Base-by-base conservation (phyloP, 1,139 yeast genomes). In the Geotrichum fermentans region DNA sequence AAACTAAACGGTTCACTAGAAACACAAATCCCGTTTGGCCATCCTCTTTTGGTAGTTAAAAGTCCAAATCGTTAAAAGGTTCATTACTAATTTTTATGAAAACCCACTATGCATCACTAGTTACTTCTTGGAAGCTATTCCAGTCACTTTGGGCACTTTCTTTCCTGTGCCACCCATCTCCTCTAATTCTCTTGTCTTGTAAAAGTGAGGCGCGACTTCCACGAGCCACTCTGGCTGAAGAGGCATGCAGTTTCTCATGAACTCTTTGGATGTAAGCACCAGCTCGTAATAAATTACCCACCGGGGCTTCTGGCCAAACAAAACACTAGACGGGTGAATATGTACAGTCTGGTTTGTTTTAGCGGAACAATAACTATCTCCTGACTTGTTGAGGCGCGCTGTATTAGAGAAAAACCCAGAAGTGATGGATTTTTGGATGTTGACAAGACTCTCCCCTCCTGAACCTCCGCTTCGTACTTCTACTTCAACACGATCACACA, bases 391-490 rank as follows among this genome's bases (percentile, higher is more conserved):
- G 32, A 90, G 69, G 45, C 82, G 72, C 0, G 94, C 95, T 0
- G 86, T 70, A 56, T 92, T 83, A 38, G 87, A 78, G 61, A 92
- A 90, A 61, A 84, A 92, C 0, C 98, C 98, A 0, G 94, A 71
- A 0, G 83, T 73, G 2, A 92, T 72, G 1, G 95, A 70, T 57
- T 80, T 82, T 53, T 78, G 81, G n/a, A 90, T 75, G 50, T 72
- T 69, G 28, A 20, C 37, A 13, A 53, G 21, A 42, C 52, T 6
- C 53, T 66, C 41, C 26, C 51, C 45, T 28, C 55, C 49, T 49
- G 61, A 32, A 13, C 58, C 63, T 6, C 60, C 58, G 1, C 56
- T 60, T 1, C 57, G 54, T 10, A 69, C 55, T 16, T 62, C 64
- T 13, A 80, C 66, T 3, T 85, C 90, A 13, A 79, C 75, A 43